Percentiles rank a stretch among this genome's conserved stretches.
Conservation (phyloP, 2,329 filamentous ascomycete species). For the Knoxdaviesia proteae region DNA sequence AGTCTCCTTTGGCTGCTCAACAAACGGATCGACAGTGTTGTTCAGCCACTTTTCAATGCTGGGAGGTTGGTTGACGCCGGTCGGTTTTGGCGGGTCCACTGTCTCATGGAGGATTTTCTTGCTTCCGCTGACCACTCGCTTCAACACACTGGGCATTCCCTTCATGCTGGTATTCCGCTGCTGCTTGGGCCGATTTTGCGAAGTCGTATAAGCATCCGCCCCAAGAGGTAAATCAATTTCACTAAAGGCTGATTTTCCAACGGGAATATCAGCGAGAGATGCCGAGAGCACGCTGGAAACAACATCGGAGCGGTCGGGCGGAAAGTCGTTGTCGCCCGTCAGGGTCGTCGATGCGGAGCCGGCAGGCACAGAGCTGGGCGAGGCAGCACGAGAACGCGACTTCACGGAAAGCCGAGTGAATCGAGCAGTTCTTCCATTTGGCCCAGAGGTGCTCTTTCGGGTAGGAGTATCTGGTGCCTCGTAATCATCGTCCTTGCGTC, state of each 20-base stretch:
- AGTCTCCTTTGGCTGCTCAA: constrained; percentile 16
- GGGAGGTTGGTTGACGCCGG: constrained; percentile 31
- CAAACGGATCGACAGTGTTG: constrained; percentile 39
- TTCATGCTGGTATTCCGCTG: constrained; percentile 37
- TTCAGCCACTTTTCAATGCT: constrained; percentile 47
- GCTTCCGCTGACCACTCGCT: constrained; percentile 41
- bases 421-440: too few relatives aligned
- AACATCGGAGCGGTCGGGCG: constrained; percentile 12
- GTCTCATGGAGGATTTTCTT: constrained; percentile 44
- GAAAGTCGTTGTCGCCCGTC: constrained; percentile 4
- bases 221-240: constrained; percentile 35
- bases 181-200: constrained; percentile 20
- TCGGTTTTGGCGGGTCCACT: constrained; percentile 30
- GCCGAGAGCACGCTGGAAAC: constrained; percentile 16
- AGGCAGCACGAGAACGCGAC: too few relatives aligned
- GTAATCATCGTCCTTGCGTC: too few relatives aligned
- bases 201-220: constrained; percentile 19
- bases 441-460: too few relatives aligned
- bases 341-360: too few relatives aligned
- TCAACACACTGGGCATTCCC: constrained; percentile 39
- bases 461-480: too few relatives aligned
- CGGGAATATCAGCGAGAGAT: constrained; percentile 29
- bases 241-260: constrained; percentile 46
- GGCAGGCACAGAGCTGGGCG: too few relatives aligned
- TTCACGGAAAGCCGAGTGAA: too few relatives aligned